These are phyloP conservation scores for Mollisiaceae sp. DNA, from an alignment of 2,329 filamentous ascomycete species.

Conservation along the genomic window DNA sequence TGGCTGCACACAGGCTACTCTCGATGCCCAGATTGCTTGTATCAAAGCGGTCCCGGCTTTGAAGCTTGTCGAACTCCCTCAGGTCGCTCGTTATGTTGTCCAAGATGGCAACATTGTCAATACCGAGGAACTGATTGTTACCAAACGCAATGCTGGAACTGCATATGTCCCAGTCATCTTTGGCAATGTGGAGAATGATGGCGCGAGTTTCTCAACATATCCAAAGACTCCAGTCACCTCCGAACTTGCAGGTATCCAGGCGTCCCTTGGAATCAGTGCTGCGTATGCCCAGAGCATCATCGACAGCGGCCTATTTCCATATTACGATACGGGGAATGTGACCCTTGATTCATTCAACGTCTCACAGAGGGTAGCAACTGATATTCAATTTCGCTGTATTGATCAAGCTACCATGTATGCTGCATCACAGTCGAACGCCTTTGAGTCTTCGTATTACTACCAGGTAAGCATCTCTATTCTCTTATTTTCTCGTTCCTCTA, in stretches of 20 bases:
- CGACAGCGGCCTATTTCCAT: constrained; percentile 54
- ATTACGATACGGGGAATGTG: constrained; percentile 53
- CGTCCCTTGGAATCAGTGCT: constrained; percentile 51
- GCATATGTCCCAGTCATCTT: constrained; percentile 58
- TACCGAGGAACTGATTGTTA: constrained; percentile 52
- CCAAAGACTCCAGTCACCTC: constrained; percentile 50
- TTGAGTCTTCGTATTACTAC: constrained; percentile 55
- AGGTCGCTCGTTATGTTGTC: constrained; percentile 56
- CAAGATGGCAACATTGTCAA: constrained; percentile 58
- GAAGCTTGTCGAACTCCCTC: constrained; percentile 45
- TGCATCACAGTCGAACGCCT: constrained; percentile 46
- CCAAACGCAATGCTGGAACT: constrained; percentile 49
- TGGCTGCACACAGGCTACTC: constrained; percentile 51
- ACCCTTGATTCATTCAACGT: constrained; percentile 61
- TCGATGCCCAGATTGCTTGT: constrained; percentile 52
- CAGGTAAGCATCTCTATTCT: constrained; percentile 35
- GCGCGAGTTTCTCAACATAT: constrained; percentile 55
- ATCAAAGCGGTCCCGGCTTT: constrained; percentile 49
- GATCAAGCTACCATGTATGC: constrained; percentile 61
- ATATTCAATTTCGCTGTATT: constrained; percentile 59
- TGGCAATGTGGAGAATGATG: constrained; percentile 54
- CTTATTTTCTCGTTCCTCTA: neutral
- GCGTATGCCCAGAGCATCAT: constrained; percentile 49
- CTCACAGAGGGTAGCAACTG: constrained; percentile 56
- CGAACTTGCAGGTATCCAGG: constrained; percentile 49